phyloP scores from a whole-genome alignment of 2,329 filamentous ascomycete species.

The Aspergillus udagawae region DNA sequence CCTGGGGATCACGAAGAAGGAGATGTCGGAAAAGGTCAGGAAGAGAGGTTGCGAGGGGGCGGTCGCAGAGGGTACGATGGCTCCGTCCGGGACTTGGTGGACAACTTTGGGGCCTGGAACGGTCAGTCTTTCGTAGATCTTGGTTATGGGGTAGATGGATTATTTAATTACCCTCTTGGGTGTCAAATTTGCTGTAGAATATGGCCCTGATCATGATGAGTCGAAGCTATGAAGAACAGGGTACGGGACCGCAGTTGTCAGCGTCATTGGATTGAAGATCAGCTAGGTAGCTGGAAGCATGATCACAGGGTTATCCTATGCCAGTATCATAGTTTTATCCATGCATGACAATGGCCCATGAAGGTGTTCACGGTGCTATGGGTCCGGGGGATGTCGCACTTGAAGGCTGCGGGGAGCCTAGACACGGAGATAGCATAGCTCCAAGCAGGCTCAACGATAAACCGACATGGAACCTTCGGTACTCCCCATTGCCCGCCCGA shows the following conservation, averaged over 20 bases:
- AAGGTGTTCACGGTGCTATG: neutral
- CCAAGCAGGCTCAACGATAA: neutral
- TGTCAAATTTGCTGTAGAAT: conserved; percentile 65
- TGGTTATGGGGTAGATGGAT: neutral
- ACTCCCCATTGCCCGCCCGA: neutral
- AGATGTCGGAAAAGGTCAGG: conserved; percentile 80
- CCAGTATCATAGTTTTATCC: neutral
- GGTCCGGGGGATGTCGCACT: neutral
- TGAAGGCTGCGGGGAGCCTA: neutral
- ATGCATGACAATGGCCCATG: neutral
- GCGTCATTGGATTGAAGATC: neutral
- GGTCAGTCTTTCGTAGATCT: neutral
- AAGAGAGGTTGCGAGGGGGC: conserved; percentile 57
- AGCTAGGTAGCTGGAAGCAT: neutral
- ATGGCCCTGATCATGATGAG: conserved; percentile 58
- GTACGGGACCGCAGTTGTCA: neutral
- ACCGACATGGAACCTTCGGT: neutral
- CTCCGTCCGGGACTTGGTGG: conserved; percentile 61
- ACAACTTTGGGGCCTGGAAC: conserved; percentile 57
- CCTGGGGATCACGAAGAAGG: conserved; percentile 89
- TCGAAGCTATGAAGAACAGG: neutral
- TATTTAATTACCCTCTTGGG: conserved; percentile 45
- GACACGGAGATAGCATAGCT: neutral
- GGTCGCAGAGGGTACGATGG: conserved; percentile 48
- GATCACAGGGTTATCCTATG: neutral